Percentiles rank a stretch among this genome's conserved stretches.
Evolutionary conservation across 163 green algal species (phyloP).

Genomic region (Chlamydomonas reinhardtii): DNA sequence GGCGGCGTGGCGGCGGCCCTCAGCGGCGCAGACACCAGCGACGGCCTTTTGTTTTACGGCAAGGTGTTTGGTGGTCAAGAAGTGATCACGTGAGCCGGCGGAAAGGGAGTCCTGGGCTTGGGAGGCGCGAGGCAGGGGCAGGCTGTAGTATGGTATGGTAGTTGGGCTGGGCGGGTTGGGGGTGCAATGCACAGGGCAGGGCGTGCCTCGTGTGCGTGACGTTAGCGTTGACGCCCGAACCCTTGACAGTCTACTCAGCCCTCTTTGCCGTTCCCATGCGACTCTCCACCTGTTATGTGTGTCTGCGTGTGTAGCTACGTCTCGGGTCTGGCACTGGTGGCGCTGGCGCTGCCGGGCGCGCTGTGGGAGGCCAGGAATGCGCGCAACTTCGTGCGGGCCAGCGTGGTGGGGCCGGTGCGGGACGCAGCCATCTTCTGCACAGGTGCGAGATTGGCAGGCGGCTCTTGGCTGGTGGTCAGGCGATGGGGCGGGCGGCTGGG

Average conservation of each 20-base stretch:
- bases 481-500: too few species aligned
- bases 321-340: slow-evolving; percentile 25
- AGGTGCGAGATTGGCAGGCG: background rate
- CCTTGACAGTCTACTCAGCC: too few species aligned
- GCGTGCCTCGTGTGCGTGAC: too few species aligned
- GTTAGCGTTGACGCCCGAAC: too few species aligned
- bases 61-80: slow-evolving; percentile 27
- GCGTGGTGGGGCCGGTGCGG: slow-evolving; percentile 42
- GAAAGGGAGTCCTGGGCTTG: too few species aligned
- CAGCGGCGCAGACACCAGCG: slow-evolving; percentile 1
- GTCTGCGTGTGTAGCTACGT: slow-evolving; percentile 8
- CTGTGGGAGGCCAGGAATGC: slow-evolving; percentile 17
- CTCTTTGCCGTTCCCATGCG: too few species aligned
- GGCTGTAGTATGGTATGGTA: background rate
- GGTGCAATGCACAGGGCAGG: too few species aligned
- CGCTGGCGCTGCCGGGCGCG: slow-evolving; percentile 19
- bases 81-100: slow-evolving; percentile 9
- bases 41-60: slow-evolving; percentile 40
- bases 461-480: too few species aligned
- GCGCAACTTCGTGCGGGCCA: slow-evolving; percentile 41
- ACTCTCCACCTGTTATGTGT: too few species aligned
- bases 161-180: too few species aligned
- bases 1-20: background rate
- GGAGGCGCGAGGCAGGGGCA: background rate
- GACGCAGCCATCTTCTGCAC: slow-evolving; percentile 53